Conservation (phyloP, 2,329 filamentous ascomycete genomes). For the Rhynchosporium graminicola region DNA sequence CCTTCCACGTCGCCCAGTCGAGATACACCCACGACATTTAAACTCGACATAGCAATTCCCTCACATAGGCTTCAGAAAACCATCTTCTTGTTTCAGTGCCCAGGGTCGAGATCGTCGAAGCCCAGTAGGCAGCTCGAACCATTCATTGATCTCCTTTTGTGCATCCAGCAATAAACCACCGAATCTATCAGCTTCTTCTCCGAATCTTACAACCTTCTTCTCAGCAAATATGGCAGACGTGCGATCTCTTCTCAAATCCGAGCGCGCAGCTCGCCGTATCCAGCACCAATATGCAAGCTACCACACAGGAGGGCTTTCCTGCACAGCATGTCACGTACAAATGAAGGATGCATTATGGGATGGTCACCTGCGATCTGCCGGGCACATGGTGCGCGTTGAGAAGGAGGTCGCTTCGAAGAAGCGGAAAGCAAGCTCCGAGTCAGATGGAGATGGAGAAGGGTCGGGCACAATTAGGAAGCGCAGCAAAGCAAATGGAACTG, state of each 20-base stretch:
- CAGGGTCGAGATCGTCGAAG: too few species aligned
- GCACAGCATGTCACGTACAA: slow-evolving; percentile 63
- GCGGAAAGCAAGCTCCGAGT: slow-evolving; percentile 47
- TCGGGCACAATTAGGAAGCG: slow-evolving; percentile 47
- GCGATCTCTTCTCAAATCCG: slow-evolving; percentile 75
- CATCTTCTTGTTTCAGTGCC: too few species aligned
- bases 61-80: too few species aligned
- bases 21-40: too few species aligned
- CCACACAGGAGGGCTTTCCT: slow-evolving; percentile 67
- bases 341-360: slow-evolving; percentile 72
- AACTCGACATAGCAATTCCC: too few species aligned
- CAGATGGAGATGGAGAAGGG: slow-evolving; percentile 43
- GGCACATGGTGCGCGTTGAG: slow-evolving; percentile 46
- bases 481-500: slow-evolving; percentile 38
- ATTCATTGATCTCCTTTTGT: too few species aligned
- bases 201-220: neutral
- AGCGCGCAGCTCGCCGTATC: slow-evolving; percentile 73
- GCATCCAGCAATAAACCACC: too few species aligned
- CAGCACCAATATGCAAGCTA: slow-evolving; percentile 69
- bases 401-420: slow-evolving; percentile 46
- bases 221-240: slow-evolving; percentile 68
- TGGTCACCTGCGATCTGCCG: slow-evolving; percentile 53
- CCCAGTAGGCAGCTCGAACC: too few species aligned
- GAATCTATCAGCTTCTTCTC: neutral
- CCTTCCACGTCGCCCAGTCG: too few species aligned